Conservation (phyloP, 768 basidiomycete species). For the Pulveroboletus sp. region DNA sequence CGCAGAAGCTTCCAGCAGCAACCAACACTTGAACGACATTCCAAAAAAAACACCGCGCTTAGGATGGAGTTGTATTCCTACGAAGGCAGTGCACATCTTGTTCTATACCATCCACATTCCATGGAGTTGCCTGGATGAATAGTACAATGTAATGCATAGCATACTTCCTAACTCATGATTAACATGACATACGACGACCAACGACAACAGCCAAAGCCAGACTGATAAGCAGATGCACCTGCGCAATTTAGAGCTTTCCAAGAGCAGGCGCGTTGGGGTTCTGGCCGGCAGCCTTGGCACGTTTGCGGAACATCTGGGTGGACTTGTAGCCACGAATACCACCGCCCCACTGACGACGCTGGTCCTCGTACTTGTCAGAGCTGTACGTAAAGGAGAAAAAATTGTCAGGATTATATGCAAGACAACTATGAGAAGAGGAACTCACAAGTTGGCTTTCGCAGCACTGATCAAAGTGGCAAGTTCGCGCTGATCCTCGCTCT, state of each 20-base stretch:
- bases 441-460: conserved; percentile 96
- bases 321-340: conserved; percentile 95
- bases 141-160: conserved; percentile 13
- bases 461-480: conserved; percentile 90
- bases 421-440: conserved; percentile 11
- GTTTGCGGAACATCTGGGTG: conserved; percentile 88
- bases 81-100: not conserved
- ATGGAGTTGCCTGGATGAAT: conserved; percentile 4
- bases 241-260: conserved; percentile 58
- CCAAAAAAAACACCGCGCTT: no score
- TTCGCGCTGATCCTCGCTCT: conserved; percentile 90
- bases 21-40: no score
- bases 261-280: conserved; percentile 51
- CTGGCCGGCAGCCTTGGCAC: conserved; percentile 88
- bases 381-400: conserved; percentile 35
- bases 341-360: conserved; percentile 92
- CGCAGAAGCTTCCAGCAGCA: no score
- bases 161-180: conserved; percentile 18
- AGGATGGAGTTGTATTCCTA: not conserved
- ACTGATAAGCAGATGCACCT: not conserved
- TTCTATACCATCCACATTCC: not conserved
- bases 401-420: conserved; percentile 2
- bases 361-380: conserved; percentile 91
- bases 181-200: conserved; percentile 12
- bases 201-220: not conserved